Percentiles rank a stretch among this genome's conserved stretches.
Conservation (phyloP, 768 basidiomycete species). For the Hirschioporus abietinus region DNA sequence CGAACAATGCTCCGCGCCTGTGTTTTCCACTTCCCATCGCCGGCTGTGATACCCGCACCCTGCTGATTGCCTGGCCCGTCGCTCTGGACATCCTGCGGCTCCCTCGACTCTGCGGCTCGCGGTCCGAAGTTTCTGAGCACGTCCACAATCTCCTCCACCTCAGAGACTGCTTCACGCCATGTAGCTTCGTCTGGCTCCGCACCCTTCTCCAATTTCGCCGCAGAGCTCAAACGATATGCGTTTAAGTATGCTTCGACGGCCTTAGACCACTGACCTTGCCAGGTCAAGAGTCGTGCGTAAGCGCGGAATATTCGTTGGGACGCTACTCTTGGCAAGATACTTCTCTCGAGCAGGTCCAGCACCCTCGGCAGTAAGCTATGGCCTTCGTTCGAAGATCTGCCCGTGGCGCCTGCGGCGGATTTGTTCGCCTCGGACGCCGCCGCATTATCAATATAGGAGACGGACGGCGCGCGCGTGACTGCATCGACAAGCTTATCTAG, state of each 20-base stretch:
- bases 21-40: slow-evolving; percentile 66
- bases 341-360: slow-evolving; percentile 64
- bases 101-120: slow-evolving; percentile 29
- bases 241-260: slow-evolving; percentile 81
- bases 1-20: slow-evolving; percentile 84
- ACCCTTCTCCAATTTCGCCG: slow-evolving; percentile 54
- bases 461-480: slow-evolving; percentile 52
- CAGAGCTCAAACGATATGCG: slow-evolving; percentile 71
- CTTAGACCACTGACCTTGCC: slow-evolving; percentile 67
- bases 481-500: slow-evolving; percentile 86
- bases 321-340: slow-evolving; percentile 79
- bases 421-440: slow-evolving; percentile 16
- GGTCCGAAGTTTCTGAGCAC: slow-evolving; percentile 81
- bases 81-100: neutral
- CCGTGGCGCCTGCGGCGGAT: slow-evolving; percentile 19
- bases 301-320: slow-evolving; percentile 75
- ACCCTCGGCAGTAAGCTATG: slow-evolving; percentile 65
- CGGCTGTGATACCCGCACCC: slow-evolving; percentile 20
- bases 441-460: slow-evolving; percentile 24
- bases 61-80: neutral
- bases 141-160: slow-evolving; percentile 83
- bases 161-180: slow-evolving; percentile 72
- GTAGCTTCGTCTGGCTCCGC: slow-evolving; percentile 53
- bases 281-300: slow-evolving; percentile 75
- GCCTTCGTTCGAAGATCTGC: slow-evolving; percentile 53